Evolutionary conservation across 73 alveolate species (phyloP).

Genomic region (Paramecium biaurelia): DNA sequence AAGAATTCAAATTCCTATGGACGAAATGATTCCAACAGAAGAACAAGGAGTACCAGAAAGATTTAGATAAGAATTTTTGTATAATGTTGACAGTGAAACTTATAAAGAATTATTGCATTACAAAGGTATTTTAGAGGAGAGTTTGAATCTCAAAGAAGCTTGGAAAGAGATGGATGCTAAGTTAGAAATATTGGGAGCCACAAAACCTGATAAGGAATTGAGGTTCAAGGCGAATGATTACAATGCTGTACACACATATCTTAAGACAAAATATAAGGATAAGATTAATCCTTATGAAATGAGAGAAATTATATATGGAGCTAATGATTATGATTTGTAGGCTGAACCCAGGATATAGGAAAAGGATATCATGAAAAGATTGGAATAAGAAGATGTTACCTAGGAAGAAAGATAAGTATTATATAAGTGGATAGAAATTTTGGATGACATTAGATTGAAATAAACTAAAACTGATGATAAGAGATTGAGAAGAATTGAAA

Average conservation of each 20-base stretch:
- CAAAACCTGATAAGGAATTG: conserved; percentile 47
- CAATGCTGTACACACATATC: conserved; percentile 5
- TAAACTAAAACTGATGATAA: conserved; percentile 21
- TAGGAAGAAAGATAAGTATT: conserved; percentile 16
- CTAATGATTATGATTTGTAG: conserved; percentile 35
- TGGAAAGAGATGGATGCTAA: conserved; percentile 50
- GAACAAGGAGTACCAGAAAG: conserved; percentile 46
- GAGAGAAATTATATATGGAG: conserved; percentile 53
- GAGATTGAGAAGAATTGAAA: conserved; percentile 43
- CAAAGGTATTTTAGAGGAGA: conserved; percentile 16
- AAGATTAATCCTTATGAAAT: conserved; percentile 45
- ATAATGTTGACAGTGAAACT: conserved; percentile 24
- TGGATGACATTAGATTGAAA: conserved; percentile 22
- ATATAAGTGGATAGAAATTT: conserved; percentile 27
- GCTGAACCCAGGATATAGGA: conserved; percentile 9
- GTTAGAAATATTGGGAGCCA: conserved; percentile 39
- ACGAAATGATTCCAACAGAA: conserved; percentile 40
- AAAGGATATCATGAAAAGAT: neutral
- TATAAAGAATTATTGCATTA: conserved; percentile 33
- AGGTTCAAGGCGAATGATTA: conserved; percentile 17
- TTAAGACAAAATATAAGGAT: conserved; percentile 21
- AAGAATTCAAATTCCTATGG: conserved; percentile 19
- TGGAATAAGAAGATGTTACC: conserved; percentile 26
- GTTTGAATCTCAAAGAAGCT: conserved; percentile 27
- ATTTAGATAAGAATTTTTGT: conserved; percentile 25